Evolutionary conservation across 2,329 filamentous ascomycete genomes (phyloP), one percentile per base, ranked within the genome.

Genomic region (Penicillium sp.): DNA sequence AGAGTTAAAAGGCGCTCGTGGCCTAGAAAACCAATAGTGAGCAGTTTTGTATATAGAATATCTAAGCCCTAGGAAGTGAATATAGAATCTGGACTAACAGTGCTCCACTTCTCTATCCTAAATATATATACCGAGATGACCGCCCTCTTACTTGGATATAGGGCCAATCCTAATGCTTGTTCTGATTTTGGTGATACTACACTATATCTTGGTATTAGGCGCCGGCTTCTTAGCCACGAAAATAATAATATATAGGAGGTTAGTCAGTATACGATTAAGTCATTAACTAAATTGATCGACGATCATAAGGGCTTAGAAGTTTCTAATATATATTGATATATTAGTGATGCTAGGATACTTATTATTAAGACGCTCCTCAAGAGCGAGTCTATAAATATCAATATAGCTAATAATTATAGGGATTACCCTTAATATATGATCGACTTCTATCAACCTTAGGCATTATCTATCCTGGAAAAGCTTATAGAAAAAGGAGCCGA

Each of bases 391-490:
- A 53, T 53, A 15, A 30, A 61, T 43, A 44, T 59, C 15, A 57
- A 57, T 29, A 48, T 51, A 3, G 49, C 56, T 21, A 61, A 59
- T 23, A 41, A 29, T 36, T 9, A 27, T 24, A 47, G 53, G 43
- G 55, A 61, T 29, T 59, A 40, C 29, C 51, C 58, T 24, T 33
- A 44, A 26, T 48, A 59, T 51, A 34, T 59, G 43, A 59, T 61
- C 10, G 9, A 33, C 34, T 60, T 58, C 40, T 0, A 45, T 33
- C 36, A 46, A 39, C 21, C 30, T 40, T 29, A 56, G 17, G 42
- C 51, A 15, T 42, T 26, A 33, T 24, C 21, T 33, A 52, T 59
- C 12, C 20, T 61, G 26, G 10, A n/a, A n/a, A 53, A 47, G 29
- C 49, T 57, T 24, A 33, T 55, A 6, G 51, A 49, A 18, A 49